Evolutionary conservation across 208 protist species (phyloP), one percentile per base, ranked within the genome.

Genomic region (Kentomonas sorsogonicus): DNA sequence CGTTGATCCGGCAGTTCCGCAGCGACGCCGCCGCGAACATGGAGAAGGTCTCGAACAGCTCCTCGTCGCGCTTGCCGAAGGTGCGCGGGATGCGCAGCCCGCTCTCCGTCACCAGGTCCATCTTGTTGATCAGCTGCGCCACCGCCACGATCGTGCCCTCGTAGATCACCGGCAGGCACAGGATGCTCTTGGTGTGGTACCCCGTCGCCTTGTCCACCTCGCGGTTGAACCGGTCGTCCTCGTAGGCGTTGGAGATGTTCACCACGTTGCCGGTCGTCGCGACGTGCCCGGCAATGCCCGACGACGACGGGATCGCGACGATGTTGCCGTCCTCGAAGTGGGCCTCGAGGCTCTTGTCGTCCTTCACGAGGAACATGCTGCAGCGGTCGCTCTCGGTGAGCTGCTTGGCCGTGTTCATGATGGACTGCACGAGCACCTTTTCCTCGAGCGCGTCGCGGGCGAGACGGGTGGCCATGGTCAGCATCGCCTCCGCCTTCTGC

Each of bases 391-490:
- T 86, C 59, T 86, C 79, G 23, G 79, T 86, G 55, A 86, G 66
- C 36, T 30, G 61, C 69, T 83, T 86, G 26, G 74, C 79, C 45
- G 79, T 87, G 66, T 83, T 87, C 72, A 87, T 87, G 66, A 87
- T 87, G 16, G 79, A 87, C 50, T 80, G 74, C 39, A 79, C 72
- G 27, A 88, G 66, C 54, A 83, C 76, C 36, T 70, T 40, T 62
- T 91, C 83, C 53, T 91, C 79, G 53, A 91, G 74, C 50, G 79
- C 84, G 58, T 91, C 83, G 47, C 79, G 83, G 34, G 83, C 79
- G 23, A 91, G 69, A 27, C 79, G 79, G 26, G 84, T 86, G 48
- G 79, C 85, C 85, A 92, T 92, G 29, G 48, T 65, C 51, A 91
- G 66, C 84, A 91, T 91, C 48, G 80, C 84, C 45, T 88, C 80